Percentiles rank a stretch among this genome's conserved stretches.
Conservation (phyloP, 257 asterid genomes). For the Solanum corneliomulleri region DNA sequence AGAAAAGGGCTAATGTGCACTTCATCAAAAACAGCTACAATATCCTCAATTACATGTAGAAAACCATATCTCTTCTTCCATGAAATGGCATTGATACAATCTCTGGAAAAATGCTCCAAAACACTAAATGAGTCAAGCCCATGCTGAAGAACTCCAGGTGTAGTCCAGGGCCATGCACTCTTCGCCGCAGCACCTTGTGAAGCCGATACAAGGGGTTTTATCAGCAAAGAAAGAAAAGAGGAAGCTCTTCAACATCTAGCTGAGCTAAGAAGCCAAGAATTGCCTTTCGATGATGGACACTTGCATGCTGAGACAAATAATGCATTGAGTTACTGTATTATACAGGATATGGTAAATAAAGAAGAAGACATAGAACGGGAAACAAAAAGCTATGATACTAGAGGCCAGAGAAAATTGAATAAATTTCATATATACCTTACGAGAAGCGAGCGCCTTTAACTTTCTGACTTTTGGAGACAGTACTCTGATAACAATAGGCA, state of each 20-base stretch:
- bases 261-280: constrained; percentile 76
- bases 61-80: constrained; percentile 78
- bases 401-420: neutral
- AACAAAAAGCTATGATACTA: neutral
- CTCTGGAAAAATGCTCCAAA: constrained; percentile 47
- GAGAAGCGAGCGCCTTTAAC: constrained; percentile 57
- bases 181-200: constrained; percentile 28
- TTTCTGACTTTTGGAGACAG: constrained; percentile 78
- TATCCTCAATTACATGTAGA: constrained; percentile 72
- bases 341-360: neutral
- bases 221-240: constrained; percentile 70
- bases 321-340: neutral
- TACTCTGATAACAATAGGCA: constrained; percentile 63
- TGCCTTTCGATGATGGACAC: constrained; percentile 63
- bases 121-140: constrained; percentile 27
- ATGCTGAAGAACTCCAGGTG: constrained; percentile 19
- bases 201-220: constrained; percentile 46
- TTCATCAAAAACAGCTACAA: constrained; percentile 77
- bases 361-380: neutral
- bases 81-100: constrained; percentile 37
- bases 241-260: constrained; percentile 78
- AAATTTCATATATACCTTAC: constrained; percentile 44
- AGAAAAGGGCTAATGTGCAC: constrained; percentile 59
- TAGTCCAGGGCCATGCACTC: constrained; percentile 10
- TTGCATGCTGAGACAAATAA: constrained; percentile 46